A percentile compares a stretch with the other conserved stretches of the same genome.
Conservation (phyloP, 169 alveolate species). For the Cryptosporidium sp. region DNA sequence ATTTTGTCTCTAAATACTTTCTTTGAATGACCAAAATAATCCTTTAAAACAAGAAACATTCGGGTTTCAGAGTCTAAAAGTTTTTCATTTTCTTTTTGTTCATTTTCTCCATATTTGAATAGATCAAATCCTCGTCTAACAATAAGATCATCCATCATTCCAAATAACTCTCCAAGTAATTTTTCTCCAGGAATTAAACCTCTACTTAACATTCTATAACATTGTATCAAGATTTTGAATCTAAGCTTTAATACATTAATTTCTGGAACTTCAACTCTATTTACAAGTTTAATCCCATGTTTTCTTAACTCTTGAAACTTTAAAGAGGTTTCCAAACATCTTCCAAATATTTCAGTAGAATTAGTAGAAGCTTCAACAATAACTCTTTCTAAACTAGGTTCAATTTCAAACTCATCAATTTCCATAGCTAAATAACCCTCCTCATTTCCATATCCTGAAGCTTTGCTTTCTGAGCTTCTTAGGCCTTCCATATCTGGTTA, state of each 20-base stretch:
- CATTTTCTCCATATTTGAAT: constrained; percentile 1
- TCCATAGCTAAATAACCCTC: neutral
- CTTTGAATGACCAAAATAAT: constrained; percentile 42
- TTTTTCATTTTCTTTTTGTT: neutral
- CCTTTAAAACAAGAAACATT: constrained; percentile 1
- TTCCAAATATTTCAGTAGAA: constrained; percentile 37
- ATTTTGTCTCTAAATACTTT: constrained; percentile 22
- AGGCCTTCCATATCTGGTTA: neutral
- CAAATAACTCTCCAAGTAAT: constrained; percentile 30
- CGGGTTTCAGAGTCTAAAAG: neutral
- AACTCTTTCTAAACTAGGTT: neutral
- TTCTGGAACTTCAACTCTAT: constrained; percentile 20
- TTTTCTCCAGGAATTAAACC: constrained; percentile 50
- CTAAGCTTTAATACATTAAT: constrained; percentile 13
- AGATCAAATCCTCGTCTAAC: constrained; percentile 26
- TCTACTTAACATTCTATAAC: constrained; percentile 30
- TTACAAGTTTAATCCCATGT: neutral
- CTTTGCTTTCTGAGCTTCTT: neutral
- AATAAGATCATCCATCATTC: constrained; percentile 54
- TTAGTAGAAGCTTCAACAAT: neutral
- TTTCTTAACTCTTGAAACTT: constrained; percentile 14
- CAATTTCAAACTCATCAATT: neutral
- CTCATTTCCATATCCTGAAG: neutral
- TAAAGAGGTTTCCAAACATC: constrained; percentile 45
- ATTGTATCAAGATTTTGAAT: constrained; percentile 38